phyloP scores from a whole-genome alignment of 148 eudicot genomes.

The Diospyros kaki region DNA sequence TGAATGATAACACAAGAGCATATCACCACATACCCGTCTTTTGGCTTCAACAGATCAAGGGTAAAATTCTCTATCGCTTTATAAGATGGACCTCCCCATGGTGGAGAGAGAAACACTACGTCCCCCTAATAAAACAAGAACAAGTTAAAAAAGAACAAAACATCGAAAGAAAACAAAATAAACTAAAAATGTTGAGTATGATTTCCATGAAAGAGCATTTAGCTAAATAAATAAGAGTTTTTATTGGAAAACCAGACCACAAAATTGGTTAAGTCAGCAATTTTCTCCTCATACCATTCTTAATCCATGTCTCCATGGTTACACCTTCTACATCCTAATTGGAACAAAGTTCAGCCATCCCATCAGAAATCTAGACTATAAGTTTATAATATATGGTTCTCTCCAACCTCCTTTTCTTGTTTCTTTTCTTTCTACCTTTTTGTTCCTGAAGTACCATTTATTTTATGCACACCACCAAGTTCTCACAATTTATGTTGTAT shows the following conservation, averaged over 20 bases:
- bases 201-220: neutral
- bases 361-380: neutral
- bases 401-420: no score
- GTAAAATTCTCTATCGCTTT: constrained; percentile 30
- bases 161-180: neutral
- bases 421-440: no score
- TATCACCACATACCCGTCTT: constrained; percentile 36
- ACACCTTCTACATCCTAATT: neutral
- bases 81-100: constrained; percentile 61
- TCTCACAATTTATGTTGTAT: no score
- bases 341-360: neutral
- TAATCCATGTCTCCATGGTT: neutral
- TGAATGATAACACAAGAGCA: constrained; percentile 6
- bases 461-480: no score
- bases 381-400: no score
- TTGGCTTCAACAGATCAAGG: constrained; percentile 49
- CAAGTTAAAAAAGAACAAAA: neutral
- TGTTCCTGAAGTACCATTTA: no score
- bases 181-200: neutral
- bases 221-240: neutral
- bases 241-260: neutral
- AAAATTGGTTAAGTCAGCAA: neutral
- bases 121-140: constrained; percentile 33
- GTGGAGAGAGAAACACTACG: constrained; percentile 46
- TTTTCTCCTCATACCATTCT: neutral